phyloP scores from a whole-genome alignment of 2,329 filamentous ascomycete species.

The Dactylella cylindrospora region DNA sequence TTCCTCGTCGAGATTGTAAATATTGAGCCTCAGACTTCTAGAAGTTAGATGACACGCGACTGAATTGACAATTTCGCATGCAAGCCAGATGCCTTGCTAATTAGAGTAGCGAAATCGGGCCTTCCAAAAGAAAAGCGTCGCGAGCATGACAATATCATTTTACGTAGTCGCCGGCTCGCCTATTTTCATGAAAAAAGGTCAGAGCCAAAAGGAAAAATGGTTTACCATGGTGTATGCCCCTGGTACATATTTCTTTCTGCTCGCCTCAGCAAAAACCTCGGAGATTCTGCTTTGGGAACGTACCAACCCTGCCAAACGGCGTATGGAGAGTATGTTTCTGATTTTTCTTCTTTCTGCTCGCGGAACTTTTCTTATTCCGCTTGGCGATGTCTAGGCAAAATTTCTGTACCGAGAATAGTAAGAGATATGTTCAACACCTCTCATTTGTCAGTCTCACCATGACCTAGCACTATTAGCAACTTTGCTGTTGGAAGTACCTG shows the following conservation, averaged over 20 bases:
- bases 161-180: constrained; percentile 45
- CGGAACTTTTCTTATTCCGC: constrained; percentile 11
- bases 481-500: neutral
- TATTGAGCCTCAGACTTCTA: no score
- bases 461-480: constrained; percentile 3
- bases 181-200: constrained; percentile 17
- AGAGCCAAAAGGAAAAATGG: constrained; percentile 40
- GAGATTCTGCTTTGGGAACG: constrained; percentile 41
- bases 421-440: constrained; percentile 44
- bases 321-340: constrained; percentile 39
- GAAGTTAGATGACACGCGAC: constrained; percentile 29
- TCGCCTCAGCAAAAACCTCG: constrained; percentile 41
- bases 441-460: constrained; percentile 34
- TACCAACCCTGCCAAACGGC: constrained; percentile 40
- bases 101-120: constrained; percentile 44
- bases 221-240: constrained; percentile 36
- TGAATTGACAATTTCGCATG: constrained; percentile 34
- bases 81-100: no score
- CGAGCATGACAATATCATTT: constrained; percentile 43
- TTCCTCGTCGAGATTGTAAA: neutral
- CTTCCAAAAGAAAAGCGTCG: constrained; percentile 24
- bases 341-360: constrained; percentile 8
- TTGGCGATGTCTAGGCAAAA: constrained; percentile 43
- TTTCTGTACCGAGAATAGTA: constrained; percentile 33
- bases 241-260: no score